Evolutionary conservation across 2,329 filamentous ascomycete species (phyloP).

Genomic region (Fusarium luffae): DNA sequence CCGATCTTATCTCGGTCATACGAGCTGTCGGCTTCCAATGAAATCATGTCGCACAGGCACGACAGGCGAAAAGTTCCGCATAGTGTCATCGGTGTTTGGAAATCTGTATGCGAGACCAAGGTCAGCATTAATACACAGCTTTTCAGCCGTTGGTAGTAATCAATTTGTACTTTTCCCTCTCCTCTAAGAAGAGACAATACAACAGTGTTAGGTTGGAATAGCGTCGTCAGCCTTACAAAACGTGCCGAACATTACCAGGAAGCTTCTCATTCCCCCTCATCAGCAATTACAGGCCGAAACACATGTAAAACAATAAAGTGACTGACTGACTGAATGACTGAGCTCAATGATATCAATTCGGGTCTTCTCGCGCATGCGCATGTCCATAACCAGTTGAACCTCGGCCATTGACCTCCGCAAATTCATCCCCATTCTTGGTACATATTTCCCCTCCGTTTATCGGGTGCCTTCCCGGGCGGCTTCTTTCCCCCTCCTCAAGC

Average conservation of each 20-base stretch:
- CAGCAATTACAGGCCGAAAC: conserved; percentile 17
- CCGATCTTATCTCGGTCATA: conserved; percentile 26
- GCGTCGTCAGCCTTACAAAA: conserved; percentile 18
- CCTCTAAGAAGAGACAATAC: conserved; percentile 3
- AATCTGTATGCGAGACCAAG: background rate
- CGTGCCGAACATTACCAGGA: background rate
- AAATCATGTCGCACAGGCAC: conserved; percentile 11
- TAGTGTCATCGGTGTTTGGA: background rate
- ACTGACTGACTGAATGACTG: conserved; percentile 1
- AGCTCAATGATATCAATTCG: conserved; percentile 12
- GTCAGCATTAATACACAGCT: background rate
- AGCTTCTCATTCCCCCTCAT: background rate
- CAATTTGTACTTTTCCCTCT: background rate
- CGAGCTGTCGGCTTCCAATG: conserved; percentile 20
- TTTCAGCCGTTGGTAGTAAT: background rate
- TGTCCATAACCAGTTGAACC: conserved; percentile 21
- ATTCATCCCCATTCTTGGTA: conserved; percentile 16
- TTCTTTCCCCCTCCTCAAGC: conserved; percentile 7
- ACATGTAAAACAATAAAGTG: conserved; percentile 26
- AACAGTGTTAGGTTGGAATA: conserved; percentile 13
- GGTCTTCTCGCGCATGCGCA: conserved; percentile 32
- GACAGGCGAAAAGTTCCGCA: background rate
- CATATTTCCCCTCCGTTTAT: conserved; percentile 27
- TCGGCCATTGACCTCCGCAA: conserved; percentile 36
- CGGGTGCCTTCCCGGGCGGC: conserved; percentile 22